These are phyloP conservation scores for Cladosporium oxysporum DNA, from an alignment of 2,329 filamentous ascomycete genomes.

Conservation along the genomic window DNA sequence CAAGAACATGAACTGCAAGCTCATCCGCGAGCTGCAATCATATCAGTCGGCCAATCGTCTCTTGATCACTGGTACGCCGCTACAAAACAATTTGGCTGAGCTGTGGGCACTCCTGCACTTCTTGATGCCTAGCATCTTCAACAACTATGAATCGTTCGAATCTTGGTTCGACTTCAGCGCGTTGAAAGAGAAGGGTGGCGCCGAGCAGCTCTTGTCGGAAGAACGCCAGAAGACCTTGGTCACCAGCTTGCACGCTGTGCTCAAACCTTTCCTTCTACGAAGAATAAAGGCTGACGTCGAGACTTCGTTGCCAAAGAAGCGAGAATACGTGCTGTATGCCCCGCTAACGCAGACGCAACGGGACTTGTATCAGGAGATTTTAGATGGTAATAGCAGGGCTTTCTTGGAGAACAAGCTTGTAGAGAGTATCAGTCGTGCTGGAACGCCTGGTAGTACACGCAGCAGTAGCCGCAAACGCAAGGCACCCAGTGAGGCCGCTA, in stretches of 20 bases:
- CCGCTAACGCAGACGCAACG: slow-evolving; percentile 89
- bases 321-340: slow-evolving; percentile 93
- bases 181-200: slow-evolving; percentile 77
- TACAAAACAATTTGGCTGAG: slow-evolving; percentile 95
- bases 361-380: slow-evolving; percentile 81
- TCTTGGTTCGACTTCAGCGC: slow-evolving; percentile 97
- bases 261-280: slow-evolving; percentile 86
- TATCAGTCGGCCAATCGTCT: slow-evolving; percentile 90
- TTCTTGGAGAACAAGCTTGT: slow-evolving; percentile 75
- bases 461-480: slow-evolving; percentile 61
- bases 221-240: slow-evolving; percentile 75
- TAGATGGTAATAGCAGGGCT: slow-evolving; percentile 52
- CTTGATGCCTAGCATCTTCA: slow-evolving; percentile 87
- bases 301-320: slow-evolving; percentile 86
- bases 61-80: slow-evolving; percentile 88
- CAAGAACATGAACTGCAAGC: slow-evolving; percentile 92
- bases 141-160: slow-evolving; percentile 89
- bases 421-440: slow-evolving; percentile 60
- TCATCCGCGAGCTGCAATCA: slow-evolving; percentile 84
- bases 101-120: slow-evolving; percentile 96
- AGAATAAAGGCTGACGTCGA: slow-evolving; percentile 94
- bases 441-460: slow-evolving; percentile 50
- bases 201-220: slow-evolving; percentile 77
- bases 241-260: slow-evolving; percentile 85
- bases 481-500: slow-evolving; percentile 43